Conservation (phyloP, 768 basidiomycete genomes). For the Infundibulicybe gibba region DNA sequence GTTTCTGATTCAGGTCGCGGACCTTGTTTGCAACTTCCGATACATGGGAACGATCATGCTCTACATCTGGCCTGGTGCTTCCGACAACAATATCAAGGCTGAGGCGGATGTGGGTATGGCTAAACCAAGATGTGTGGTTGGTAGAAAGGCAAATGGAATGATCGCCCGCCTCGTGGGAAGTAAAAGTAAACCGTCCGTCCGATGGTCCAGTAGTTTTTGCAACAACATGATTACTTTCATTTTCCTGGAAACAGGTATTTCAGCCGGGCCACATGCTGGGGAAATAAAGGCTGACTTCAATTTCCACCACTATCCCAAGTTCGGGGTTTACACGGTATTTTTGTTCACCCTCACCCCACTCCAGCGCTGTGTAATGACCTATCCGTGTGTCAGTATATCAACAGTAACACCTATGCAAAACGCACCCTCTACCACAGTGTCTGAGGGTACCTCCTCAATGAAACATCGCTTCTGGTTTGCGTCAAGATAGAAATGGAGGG, state of each 20-base stretch:
- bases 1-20: constrained; percentile 88
- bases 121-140: constrained; percentile 89
- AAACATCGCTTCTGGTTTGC: constrained; percentile 93
- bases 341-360: constrained; percentile 79
- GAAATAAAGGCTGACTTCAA: constrained; percentile 59
- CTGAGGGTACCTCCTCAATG: constrained; percentile 91
- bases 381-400: constrained; percentile 1
- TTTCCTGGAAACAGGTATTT: constrained; percentile 56
- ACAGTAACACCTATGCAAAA: background rate
- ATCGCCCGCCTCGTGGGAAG: constrained; percentile 94
- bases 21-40: constrained; percentile 79
- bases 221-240: constrained; percentile 74
- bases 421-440: constrained; percentile 93
- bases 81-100: constrained; percentile 95
- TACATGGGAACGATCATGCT: constrained; percentile 84
- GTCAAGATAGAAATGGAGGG: constrained; percentile 96
- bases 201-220: constrained; percentile 88
- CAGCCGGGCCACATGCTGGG: background rate
- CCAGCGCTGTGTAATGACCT: constrained; percentile 92
- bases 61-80: constrained; percentile 78
- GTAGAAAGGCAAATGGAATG: constrained; percentile 96
- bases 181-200: constrained; percentile 94
- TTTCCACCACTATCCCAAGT: constrained; percentile 87
- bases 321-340: constrained; percentile 67
- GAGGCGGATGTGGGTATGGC: constrained; percentile 84